Evolutionary conservation across 176 grass and related monocot genomes (phyloP).

Genomic region (Eleusine coracana): DNA sequence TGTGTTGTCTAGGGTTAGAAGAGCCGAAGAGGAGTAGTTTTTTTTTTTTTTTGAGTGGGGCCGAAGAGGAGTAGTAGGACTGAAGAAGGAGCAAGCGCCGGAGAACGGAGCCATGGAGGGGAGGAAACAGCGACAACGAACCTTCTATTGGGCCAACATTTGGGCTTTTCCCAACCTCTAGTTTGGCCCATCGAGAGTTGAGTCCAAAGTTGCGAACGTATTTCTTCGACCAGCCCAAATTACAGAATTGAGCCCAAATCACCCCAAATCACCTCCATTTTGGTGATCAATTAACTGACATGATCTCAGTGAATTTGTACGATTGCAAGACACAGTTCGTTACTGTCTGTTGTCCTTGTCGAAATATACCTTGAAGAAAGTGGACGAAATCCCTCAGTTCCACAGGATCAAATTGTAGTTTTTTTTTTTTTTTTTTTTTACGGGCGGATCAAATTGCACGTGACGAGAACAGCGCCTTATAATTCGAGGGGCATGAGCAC

Average conservation of each 20-base stretch:
- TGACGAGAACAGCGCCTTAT: not conserved
- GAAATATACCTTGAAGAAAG: too few species aligned
- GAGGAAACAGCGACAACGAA: not conserved
- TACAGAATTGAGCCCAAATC: not conserved
- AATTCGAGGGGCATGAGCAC: not conserved
- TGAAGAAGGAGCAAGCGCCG: not conserved
- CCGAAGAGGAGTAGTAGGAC: too few species aligned
- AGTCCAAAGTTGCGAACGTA: not conserved
- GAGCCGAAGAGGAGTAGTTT: not conserved
- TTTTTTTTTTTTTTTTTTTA: too few species aligned
- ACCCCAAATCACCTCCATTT: not conserved
- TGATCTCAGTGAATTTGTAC: not conserved
- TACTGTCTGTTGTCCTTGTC: too few species aligned
- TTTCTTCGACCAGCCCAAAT: not conserved
- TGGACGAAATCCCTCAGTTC: not conserved
- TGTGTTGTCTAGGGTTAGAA: conserved; percentile 31
- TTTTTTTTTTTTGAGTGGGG: not conserved
- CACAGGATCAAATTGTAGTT: not conserved
- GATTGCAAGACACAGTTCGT: too few species aligned
- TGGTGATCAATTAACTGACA: not conserved
- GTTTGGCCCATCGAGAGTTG: not conserved
- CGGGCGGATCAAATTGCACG: too few species aligned
- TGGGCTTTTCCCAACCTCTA: not conserved
- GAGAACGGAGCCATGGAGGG: not conserved
- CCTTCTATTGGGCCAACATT: not conserved